phyloP scores from a whole-genome alignment of 495 filamentous ascomycete genomes.

The Hypoxylon fragiforme region DNA sequence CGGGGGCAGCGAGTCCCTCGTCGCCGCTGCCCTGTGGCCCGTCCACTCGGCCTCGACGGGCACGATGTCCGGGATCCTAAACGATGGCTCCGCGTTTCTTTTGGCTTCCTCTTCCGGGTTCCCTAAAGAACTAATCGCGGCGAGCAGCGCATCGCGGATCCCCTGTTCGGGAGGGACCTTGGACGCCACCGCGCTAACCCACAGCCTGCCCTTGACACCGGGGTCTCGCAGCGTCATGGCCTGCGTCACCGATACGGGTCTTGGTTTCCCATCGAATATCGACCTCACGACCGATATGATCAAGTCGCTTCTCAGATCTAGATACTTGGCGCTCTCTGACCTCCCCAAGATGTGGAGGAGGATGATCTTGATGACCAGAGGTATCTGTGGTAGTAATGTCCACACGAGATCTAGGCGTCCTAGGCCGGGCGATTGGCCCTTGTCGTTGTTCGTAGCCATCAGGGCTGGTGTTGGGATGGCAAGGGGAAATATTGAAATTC shows the following conservation, averaged over 20 bases:
- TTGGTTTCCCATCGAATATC: constrained; percentile 46
- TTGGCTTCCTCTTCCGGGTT: constrained; percentile 44
- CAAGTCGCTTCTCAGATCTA: constrained; percentile 77
- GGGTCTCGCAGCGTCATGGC: constrained; percentile 61
- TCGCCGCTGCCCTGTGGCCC: constrained; percentile 65
- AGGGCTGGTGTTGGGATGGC: neutral
- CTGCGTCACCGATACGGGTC: constrained; percentile 65
- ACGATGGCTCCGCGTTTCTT: constrained; percentile 43
- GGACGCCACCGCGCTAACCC: constrained; percentile 71
- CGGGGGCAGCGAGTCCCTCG: constrained; percentile 56
- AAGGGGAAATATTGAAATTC: too few species aligned
- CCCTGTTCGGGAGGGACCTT: constrained; percentile 54
- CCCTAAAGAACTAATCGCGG: constrained; percentile 68
- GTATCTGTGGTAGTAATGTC: constrained; percentile 60
- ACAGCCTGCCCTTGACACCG: constrained; percentile 75
- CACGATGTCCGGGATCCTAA: constrained; percentile 55
- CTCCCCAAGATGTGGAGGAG: constrained; percentile 68
- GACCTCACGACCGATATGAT: constrained; percentile 70
- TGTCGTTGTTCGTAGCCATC: constrained; percentile 10
- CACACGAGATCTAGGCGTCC: constrained; percentile 44
- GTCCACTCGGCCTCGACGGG: constrained; percentile 87
- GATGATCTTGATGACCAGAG: constrained; percentile 66
- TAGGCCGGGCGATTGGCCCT: neutral
- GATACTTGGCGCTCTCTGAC: constrained; percentile 69
- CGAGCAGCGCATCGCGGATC: constrained; percentile 61